Percentiles rank a stretch among this genome's conserved stretches.
These are phyloP conservation scores for Centrapalus pauciflorus DNA, from an alignment of 129 eudicot species.

Conservation along the genomic window DNA sequence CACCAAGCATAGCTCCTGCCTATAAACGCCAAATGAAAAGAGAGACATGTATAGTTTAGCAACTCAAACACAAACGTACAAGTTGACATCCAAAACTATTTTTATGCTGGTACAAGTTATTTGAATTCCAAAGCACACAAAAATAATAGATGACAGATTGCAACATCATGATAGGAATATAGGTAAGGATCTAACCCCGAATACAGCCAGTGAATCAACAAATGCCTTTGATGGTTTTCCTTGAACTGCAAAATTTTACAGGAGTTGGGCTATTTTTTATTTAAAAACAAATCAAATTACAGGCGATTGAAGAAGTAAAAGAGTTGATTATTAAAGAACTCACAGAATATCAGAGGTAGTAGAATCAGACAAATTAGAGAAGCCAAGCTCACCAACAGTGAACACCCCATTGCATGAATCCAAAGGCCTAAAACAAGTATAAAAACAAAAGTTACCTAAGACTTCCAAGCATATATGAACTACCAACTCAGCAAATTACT, in stretches of 20 bases:
- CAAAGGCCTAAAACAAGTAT: slow-evolving; percentile 60
- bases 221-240: slow-evolving; percentile 83
- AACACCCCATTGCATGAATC: slow-evolving; percentile 88
- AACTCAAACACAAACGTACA: background rate
- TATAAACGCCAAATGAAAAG: slow-evolving; percentile 27
- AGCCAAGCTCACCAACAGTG: slow-evolving; percentile 96
- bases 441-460: background rate
- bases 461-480: background rate
- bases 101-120: background rate
- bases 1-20: slow-evolving; percentile 99
- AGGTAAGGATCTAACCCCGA: slow-evolving; percentile 69
- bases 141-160: background rate
- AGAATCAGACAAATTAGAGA: slow-evolving; percentile 81
- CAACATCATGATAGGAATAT: background rate
- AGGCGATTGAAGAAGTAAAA: background rate
- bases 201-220: slow-evolving; percentile 83
- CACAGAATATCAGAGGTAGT: slow-evolving; percentile 79
- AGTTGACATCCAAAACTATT: background rate
- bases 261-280: background rate
- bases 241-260: slow-evolving; percentile 51
- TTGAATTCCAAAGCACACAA: background rate
- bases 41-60: background rate
- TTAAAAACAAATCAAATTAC: background rate
- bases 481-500: background rate
- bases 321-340: slow-evolving; percentile 28